Evolutionary conservation across 2,329 filamentous ascomycete genomes (phyloP).

Genomic region (Aspergillus melleus): DNA sequence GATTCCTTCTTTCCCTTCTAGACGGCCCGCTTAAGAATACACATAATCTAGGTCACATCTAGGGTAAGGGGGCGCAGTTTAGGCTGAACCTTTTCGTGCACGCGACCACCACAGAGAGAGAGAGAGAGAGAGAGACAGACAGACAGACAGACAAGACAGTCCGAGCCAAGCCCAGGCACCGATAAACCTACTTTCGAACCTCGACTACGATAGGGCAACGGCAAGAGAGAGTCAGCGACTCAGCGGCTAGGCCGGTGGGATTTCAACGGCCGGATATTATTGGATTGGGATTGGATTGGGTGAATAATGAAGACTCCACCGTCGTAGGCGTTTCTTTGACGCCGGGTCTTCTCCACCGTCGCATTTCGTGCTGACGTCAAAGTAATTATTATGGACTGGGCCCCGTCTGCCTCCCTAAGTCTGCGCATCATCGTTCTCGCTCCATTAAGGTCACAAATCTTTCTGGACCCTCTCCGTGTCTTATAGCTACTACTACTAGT

Average conservation of each 20-base stretch:
- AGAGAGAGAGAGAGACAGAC: no score
- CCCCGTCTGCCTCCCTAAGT: background rate
- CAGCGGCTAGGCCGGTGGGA: background rate
- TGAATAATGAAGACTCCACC: background rate
- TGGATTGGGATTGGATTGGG: background rate
- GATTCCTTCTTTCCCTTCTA: background rate
- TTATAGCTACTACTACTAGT: background rate
- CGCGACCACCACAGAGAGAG: background rate
- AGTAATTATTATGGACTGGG: conserved; percentile 1
- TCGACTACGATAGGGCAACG: background rate
- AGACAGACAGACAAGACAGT: no score
- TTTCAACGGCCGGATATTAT: background rate
- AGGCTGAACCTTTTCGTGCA: background rate
- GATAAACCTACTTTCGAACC: background rate
- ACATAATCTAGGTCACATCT: background rate
- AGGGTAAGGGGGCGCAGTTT: background rate
- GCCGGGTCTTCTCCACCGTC: conserved; percentile 10
- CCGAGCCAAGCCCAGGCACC: conserved; percentile 1
- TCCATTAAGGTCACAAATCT: background rate
- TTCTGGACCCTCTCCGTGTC: background rate
- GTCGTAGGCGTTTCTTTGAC: conserved; percentile 9
- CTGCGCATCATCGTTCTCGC: conserved; percentile 4
- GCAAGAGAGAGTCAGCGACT: background rate
- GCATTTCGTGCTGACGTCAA: conserved; percentile 22
- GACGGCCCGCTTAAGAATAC: background rate